Evolutionary conservation across 2,329 filamentous ascomycete species (phyloP).

Genomic region (Stachybotrys elegans): DNA sequence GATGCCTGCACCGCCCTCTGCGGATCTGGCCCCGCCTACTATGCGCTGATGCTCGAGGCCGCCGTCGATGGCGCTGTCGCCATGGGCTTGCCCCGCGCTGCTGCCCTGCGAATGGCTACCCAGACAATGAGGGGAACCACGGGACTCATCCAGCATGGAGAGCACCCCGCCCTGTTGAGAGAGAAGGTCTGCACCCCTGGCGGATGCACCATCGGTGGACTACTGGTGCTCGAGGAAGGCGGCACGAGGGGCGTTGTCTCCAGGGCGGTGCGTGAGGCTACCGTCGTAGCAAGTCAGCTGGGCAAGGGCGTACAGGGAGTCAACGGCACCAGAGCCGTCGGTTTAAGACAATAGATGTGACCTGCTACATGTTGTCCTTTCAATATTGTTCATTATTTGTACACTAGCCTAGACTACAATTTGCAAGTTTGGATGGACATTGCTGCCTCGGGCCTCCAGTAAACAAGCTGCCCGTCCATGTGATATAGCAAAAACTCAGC

Average conservation of each 20-base stretch:
- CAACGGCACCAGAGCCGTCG: conserved; percentile 28
- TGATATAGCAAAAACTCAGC: no score
- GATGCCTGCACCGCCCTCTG: conserved; percentile 70
- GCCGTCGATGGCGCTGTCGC: conserved; percentile 73
- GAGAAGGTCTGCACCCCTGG: conserved; percentile 76
- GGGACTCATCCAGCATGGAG: conserved; percentile 61
- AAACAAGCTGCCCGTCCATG: no score
- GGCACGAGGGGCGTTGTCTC: conserved; percentile 62
- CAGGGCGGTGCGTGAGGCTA: conserved; percentile 65
- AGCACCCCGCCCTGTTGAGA: conserved; percentile 69
- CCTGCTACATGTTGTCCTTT: no score
- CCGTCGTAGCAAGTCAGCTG: conserved; percentile 63
- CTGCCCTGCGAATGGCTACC: conserved; percentile 72
- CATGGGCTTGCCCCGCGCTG: conserved; percentile 68
- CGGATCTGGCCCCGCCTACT: conserved; percentile 72
- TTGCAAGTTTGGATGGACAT: no score
- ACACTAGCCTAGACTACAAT: conserved; percentile 13
- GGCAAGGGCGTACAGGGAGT: conserved; percentile 32
- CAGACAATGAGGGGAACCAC: conserved; percentile 74
- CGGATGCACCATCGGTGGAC: conserved; percentile 71
- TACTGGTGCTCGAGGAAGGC: conserved; percentile 70
- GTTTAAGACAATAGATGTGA: no score
- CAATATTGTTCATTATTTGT: conserved; percentile 14
- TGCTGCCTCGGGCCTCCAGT: no score
- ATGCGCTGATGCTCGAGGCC: conserved; percentile 69